Conservation (phyloP, 495 filamentous ascomycete genomes). For the Neurospora hispaniola region DNA sequence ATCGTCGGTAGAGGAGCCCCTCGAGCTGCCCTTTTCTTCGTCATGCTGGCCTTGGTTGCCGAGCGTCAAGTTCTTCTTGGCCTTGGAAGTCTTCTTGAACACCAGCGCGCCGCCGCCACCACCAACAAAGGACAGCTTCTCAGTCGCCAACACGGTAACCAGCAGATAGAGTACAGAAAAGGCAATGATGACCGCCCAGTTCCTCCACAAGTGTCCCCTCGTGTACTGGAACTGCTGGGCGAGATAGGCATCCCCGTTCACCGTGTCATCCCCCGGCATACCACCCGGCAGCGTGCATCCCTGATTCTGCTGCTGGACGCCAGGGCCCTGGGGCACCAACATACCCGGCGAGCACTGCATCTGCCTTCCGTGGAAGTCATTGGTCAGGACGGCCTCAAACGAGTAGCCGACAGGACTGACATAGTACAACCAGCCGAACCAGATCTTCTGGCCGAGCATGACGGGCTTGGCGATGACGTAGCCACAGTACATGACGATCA, state of each 20-base stretch:
- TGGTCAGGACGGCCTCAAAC: conserved; percentile 57
- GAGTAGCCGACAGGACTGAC: conserved; percentile 69
- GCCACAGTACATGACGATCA: conserved; percentile 67
- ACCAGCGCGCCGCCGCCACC: conserved; percentile 20
- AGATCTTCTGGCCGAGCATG: conserved; percentile 49
- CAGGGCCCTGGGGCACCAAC: conserved; percentile 51
- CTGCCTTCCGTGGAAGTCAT: conserved; percentile 53
- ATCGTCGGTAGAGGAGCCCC: conserved; percentile 13
- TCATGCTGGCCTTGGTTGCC: conserved; percentile 11
- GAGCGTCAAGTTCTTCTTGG: conserved; percentile 20
- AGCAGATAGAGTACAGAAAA: conserved; percentile 60
- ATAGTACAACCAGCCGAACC: conserved; percentile 67
- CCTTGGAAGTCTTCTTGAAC: conserved; percentile 21
- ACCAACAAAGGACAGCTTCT: conserved; percentile 40
- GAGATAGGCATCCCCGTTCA: conserved; percentile 54
- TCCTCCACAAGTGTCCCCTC: conserved; percentile 62
- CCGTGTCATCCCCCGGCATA: conserved; percentile 33
- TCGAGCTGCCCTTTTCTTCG: conserved; percentile 32
- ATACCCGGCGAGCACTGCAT: conserved; percentile 36
- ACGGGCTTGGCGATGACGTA: conserved; percentile 59
- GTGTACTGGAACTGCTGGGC: conserved; percentile 45
- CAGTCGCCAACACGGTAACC: conserved; percentile 52
- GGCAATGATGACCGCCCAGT: conserved; percentile 65
- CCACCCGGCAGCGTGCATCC: conserved; percentile 51
- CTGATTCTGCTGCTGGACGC: conserved; percentile 39